A percentile compares a stretch with the other conserved stretches of the same genome.
Evolutionary conservation across 164 flowering plant genomes (phyloP).

Genomic region (Amborella trichopoda): DNA sequence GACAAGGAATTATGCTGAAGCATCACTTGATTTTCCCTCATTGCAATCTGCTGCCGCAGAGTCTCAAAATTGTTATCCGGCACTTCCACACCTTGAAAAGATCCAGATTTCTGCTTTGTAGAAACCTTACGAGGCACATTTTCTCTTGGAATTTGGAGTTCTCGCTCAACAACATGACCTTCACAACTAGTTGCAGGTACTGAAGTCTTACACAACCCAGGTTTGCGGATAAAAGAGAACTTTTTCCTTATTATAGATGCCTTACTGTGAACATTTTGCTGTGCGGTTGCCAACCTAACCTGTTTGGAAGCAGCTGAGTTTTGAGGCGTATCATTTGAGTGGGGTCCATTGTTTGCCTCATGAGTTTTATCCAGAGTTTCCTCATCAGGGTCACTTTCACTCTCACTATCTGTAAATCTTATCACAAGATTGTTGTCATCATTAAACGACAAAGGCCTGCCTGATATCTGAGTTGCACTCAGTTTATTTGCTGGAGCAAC

Average conservation of each 20-base stretch:
- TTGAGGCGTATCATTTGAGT: too few species aligned
- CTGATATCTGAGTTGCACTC: too few species aligned
- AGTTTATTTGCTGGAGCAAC: too few species aligned
- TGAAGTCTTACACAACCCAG: too few species aligned
- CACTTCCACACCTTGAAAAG: conserved; percentile 18
- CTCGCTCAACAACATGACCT: conserved; percentile 18
- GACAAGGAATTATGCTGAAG: conserved; percentile 30
- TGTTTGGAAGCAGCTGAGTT: background rate
- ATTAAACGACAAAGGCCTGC: conserved; percentile 14
- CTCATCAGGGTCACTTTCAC: conserved; percentile 57
- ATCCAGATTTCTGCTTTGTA: conserved; percentile 18
- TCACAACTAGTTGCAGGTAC: conserved; percentile 13
- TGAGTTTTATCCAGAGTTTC: conserved; percentile 9
- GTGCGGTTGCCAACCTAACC: background rate
- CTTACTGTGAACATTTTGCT: background rate
- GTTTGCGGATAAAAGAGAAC: too few species aligned
- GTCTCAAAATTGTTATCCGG: conserved; percentile 38
- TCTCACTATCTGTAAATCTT: conserved; percentile 72
- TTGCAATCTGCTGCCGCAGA: conserved; percentile 69
- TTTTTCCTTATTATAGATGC: background rate
- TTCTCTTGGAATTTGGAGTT: conserved; percentile 14
- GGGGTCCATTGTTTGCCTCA: too few species aligned
- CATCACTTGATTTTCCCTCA: conserved; percentile 60
- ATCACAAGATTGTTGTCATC: conserved; percentile 46
- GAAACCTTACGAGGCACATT: conserved; percentile 14